A percentile compares a stretch with the other conserved stretches of the same genome.
These are phyloP conservation scores for Lactifluus subvellereus DNA, from an alignment of 768 basidiomycete species.

Conservation along the genomic window DNA sequence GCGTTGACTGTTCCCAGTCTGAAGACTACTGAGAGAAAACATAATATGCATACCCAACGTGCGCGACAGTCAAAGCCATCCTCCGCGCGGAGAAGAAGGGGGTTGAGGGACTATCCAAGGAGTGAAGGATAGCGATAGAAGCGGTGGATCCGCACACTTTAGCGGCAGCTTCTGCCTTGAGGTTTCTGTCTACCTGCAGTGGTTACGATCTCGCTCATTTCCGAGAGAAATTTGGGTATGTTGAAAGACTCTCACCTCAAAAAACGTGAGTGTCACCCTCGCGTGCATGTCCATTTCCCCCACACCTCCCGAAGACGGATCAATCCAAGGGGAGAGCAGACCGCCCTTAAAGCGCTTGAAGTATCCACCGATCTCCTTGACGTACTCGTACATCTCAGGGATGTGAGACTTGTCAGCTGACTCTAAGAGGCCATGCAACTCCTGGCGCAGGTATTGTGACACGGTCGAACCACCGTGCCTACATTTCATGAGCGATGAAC, in stretches of 20 bases:
- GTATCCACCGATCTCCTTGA: slow-evolving; percentile 80
- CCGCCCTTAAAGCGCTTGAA: slow-evolving; percentile 87
- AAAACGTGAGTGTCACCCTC: slow-evolving; percentile 80
- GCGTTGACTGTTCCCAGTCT: not conserved
- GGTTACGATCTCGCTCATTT: not conserved
- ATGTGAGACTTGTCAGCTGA: slow-evolving; percentile 64
- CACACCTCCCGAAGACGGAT: slow-evolving; percentile 24
- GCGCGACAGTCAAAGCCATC: slow-evolving; percentile 81
- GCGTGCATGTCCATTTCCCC: slow-evolving; percentile 66
- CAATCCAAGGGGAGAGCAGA: slow-evolving; percentile 61
- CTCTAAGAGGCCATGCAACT: slow-evolving; percentile 82
- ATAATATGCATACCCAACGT: slow-evolving; percentile 64
- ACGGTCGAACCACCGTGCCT: slow-evolving; percentile 92
- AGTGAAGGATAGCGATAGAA: slow-evolving; percentile 86
- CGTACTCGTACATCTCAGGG: slow-evolving; percentile 70
- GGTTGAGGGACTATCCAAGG: slow-evolving; percentile 69
- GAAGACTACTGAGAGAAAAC: not conserved
- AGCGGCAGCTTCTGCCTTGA: slow-evolving; percentile 63
- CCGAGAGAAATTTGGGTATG: not conserved
- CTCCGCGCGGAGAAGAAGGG: slow-evolving; percentile 80
- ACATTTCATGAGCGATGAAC: slow-evolving; percentile 5
- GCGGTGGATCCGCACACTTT: slow-evolving; percentile 85
- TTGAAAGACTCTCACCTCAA: slow-evolving; percentile 52
- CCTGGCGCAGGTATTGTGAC: slow-evolving; percentile 77
- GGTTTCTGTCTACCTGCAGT: slow-evolving; percentile 62